Conservation (phyloP, 495 filamentous ascomycete species). For the Xylaria grammica region DNA sequence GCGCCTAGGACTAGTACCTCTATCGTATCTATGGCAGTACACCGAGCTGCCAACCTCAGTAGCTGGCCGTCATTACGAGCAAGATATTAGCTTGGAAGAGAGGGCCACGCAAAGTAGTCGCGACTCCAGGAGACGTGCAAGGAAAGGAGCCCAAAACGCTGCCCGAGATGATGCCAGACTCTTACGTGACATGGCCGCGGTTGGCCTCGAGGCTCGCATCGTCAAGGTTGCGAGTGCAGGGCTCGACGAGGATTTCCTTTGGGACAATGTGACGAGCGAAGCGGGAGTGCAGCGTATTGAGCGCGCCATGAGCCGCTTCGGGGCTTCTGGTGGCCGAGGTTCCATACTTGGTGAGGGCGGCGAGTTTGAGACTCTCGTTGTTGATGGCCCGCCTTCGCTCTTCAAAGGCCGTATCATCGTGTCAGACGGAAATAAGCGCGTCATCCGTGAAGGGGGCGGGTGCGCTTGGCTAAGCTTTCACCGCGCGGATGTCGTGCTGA, state of each 20-base stretch:
- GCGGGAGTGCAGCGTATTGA: conserved; percentile 58
- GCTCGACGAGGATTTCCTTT: conserved; percentile 78
- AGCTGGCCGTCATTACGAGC: conserved; percentile 7
- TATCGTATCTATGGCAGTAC: conserved; percentile 92
- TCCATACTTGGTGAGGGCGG: conserved; percentile 90
- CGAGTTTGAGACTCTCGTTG: conserved; percentile 92
- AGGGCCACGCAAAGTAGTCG: conserved; percentile 31
- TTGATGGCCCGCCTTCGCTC: conserved; percentile 74
- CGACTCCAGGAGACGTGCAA: conserved; percentile 23
- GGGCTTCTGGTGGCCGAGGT: conserved; percentile 57
- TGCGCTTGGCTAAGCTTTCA: conserved; percentile 66
- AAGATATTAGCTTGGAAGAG: conserved; percentile 26
- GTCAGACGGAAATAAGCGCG: conserved; percentile 53
- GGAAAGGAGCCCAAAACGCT: neutral
- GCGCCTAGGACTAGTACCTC: conserved; percentile 75
- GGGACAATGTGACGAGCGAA: conserved; percentile 73
- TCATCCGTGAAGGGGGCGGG: conserved; percentile 72
- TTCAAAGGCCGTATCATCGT: conserved; percentile 77
- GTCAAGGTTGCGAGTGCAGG: conserved; percentile 95
- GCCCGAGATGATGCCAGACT: conserved; percentile 53
- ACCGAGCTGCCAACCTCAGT: conserved; percentile 63
- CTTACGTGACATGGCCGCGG: conserved; percentile 78
- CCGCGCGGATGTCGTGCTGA: conserved; percentile 61
- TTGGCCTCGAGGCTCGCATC: conserved; percentile 80
- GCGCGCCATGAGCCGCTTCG: conserved; percentile 72